Percentiles rank a stretch among this genome's conserved stretches.
Conservation (phyloP, 768 basidiomycete genomes). For the Agrocybe praecox region DNA sequence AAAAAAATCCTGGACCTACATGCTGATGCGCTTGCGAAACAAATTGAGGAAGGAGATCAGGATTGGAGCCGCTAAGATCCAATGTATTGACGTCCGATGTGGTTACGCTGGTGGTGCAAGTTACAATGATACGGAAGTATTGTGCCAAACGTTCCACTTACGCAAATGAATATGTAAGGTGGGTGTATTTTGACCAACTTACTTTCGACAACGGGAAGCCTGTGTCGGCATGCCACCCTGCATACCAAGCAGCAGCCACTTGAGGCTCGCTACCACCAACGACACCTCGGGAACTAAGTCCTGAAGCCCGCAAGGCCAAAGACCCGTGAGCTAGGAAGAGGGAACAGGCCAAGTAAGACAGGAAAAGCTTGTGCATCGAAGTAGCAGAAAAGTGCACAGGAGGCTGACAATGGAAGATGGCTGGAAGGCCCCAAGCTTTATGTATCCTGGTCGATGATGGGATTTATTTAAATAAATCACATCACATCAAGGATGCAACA, state of each 20-base stretch:
- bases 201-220: slow-evolving; percentile 55
- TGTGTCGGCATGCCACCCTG: slow-evolving; percentile 60
- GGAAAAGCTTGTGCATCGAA: background rate
- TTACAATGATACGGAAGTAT: slow-evolving; percentile 1
- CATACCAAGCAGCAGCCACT: slow-evolving; percentile 64
- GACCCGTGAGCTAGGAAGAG: background rate
- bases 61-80: slow-evolving; percentile 45
- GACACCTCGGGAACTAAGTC: too few relatives aligned
- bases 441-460: background rate
- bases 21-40: slow-evolving; percentile 48
- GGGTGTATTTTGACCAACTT: slow-evolving; percentile 69
- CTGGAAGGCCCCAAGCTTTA: background rate
- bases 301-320: background rate
- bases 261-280: background rate
- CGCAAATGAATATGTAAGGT: slow-evolving; percentile 75
- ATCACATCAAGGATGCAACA: background rate
- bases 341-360: background rate
- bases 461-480: slow-evolving; percentile 4
- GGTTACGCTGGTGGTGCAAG: slow-evolving; percentile 30
- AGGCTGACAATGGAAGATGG: background rate
- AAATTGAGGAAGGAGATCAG: slow-evolving; percentile 54
- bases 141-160: slow-evolving; percentile 33
- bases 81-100: slow-evolving; percentile 37
- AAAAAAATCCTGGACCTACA: slow-evolving; percentile 23
- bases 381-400: background rate